Conservation (phyloP, 306 rosid genomes). For the Argentina anserina region DNA sequence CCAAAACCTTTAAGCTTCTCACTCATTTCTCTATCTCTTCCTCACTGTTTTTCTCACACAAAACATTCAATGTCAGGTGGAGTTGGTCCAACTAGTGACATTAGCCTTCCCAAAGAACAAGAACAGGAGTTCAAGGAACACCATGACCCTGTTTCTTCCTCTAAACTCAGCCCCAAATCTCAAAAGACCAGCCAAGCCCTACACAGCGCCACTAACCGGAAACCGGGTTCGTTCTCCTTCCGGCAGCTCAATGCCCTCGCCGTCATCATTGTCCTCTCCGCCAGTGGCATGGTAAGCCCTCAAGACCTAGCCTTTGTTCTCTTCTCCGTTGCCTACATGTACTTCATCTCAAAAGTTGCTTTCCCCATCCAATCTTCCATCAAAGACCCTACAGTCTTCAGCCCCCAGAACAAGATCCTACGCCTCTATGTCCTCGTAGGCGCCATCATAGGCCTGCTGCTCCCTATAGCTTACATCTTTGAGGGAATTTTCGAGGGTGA, state of each 20-base stretch:
- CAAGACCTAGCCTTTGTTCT: slow-evolving; percentile 61
- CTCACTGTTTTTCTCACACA: not conserved
- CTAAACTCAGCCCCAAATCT: slow-evolving; percentile 11
- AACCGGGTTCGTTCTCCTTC: slow-evolving; percentile 42
- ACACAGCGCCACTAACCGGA: not conserved
- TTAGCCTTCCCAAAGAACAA: slow-evolving; percentile 51
- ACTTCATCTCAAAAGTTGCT: slow-evolving; percentile 57
- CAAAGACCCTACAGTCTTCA: slow-evolving; percentile 39
- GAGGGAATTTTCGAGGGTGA: slow-evolving; percentile 73
- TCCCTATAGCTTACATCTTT: slow-evolving; percentile 66
- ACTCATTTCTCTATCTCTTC: not conserved
- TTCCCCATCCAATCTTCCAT: slow-evolving; percentile 47
- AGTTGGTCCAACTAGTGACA: slow-evolving; percentile 65
- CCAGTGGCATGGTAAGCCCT: slow-evolving; percentile 71
- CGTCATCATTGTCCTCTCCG: slow-evolving; percentile 52
- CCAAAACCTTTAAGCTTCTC: not conserved
- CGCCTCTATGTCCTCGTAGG: slow-evolving; percentile 44
- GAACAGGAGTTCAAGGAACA: slow-evolving; percentile 46
- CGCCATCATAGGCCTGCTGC: slow-evolving; percentile 61
- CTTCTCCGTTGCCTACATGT: slow-evolving; percentile 55
- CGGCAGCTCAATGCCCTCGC: slow-evolving; percentile 64
- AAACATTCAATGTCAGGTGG: slow-evolving; percentile 75
- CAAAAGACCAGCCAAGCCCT: not conserved
- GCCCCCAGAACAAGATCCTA: slow-evolving; percentile 48
- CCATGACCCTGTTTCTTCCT: slow-evolving; percentile 23